Evolutionary conservation across 2,329 filamentous ascomycete genomes (phyloP).

Genomic region (Exserohilum rostratum): DNA sequence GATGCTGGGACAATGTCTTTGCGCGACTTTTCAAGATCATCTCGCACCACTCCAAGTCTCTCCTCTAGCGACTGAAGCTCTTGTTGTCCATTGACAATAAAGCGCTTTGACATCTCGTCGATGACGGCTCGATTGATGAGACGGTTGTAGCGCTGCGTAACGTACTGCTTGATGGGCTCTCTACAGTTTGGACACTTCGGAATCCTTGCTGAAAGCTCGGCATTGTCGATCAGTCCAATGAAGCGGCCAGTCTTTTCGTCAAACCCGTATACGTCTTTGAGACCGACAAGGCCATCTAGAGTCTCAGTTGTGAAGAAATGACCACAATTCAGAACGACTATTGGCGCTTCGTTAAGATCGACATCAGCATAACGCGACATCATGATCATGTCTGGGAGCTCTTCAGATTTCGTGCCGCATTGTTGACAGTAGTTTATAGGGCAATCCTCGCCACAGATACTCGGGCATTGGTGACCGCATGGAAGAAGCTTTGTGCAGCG

Average conservation of each 20-base stretch:
- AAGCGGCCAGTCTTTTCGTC: slow-evolving; percentile 23
- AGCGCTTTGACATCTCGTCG: slow-evolving; percentile 47
- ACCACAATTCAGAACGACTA: slow-evolving; percentile 34
- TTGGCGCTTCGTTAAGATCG: slow-evolving; percentile 37
- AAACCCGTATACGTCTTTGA: slow-evolving; percentile 33
- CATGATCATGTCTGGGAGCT: slow-evolving; percentile 35
- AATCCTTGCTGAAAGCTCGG: slow-evolving; percentile 27
- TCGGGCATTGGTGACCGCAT: slow-evolving; percentile 43
- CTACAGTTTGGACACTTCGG: slow-evolving; percentile 45
- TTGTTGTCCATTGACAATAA: slow-evolving; percentile 40
- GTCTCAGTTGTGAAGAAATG: slow-evolving; percentile 43
- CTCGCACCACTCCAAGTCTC: slow-evolving; percentile 21
- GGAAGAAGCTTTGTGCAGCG: slow-evolving; percentile 33
- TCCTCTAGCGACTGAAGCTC: slow-evolving; percentile 34
- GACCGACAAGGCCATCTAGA: slow-evolving; percentile 35
- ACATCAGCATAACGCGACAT: slow-evolving; percentile 31
- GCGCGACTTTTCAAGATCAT: slow-evolving; percentile 23
- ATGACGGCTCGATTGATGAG: slow-evolving; percentile 48
- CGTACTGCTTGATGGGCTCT: slow-evolving; percentile 40
- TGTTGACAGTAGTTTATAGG: slow-evolving; percentile 29
- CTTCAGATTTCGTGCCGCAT: slow-evolving; percentile 27
- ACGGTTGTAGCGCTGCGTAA: slow-evolving; percentile 47
- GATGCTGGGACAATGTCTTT: neutral
- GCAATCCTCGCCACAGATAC: slow-evolving; percentile 40
- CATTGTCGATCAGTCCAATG: slow-evolving; percentile 33